phyloP scores from a whole-genome alignment of 2,329 filamentous ascomycete genomes.

The Knufia fluminis region DNA sequence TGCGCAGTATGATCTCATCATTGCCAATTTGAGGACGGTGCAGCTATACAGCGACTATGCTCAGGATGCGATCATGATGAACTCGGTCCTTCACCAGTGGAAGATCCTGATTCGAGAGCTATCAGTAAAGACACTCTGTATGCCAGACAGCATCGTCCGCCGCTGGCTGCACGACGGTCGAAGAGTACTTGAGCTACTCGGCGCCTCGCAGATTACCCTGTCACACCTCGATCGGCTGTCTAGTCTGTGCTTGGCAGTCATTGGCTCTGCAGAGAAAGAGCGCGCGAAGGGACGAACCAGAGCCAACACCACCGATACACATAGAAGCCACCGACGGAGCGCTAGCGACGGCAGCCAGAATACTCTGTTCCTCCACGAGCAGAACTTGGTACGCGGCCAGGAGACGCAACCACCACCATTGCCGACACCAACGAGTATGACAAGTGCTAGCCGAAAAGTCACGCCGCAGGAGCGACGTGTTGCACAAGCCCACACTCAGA shows the following conservation, averaged over 20 bases:
- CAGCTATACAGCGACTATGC: slow-evolving; percentile 37
- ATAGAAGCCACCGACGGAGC: slow-evolving; percentile 4
- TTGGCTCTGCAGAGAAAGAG: slow-evolving; percentile 9
- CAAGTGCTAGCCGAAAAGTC: neutral
- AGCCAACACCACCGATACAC: too few species aligned
- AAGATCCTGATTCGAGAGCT: slow-evolving; percentile 39
- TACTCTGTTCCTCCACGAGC: neutral
- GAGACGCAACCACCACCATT: neutral
- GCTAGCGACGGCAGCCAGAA: slow-evolving; percentile 5
- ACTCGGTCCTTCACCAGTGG: slow-evolving; percentile 43
- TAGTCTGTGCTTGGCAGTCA: slow-evolving; percentile 21
- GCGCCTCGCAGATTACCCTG: slow-evolving; percentile 32
- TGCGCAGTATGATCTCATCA: slow-evolving; percentile 41
- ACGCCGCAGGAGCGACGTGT: slow-evolving; percentile 1
- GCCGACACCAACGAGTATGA: neutral
- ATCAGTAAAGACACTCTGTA: slow-evolving; percentile 42
- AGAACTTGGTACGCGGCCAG: neutral
- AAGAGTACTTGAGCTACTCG: slow-evolving; percentile 42
- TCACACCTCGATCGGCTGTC: slow-evolving; percentile 32
- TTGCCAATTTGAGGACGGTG: slow-evolving; percentile 37
- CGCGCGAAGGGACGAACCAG: neutral
- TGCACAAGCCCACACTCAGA: neutral
- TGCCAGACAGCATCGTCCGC: slow-evolving; percentile 39
- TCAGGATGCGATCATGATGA: slow-evolving; percentile 30
- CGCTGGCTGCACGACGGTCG: slow-evolving; percentile 42